Base-by-base conservation (phyloP, 2,329 filamentous ascomycete species). In the Emericellopsis cladophorae region DNA sequence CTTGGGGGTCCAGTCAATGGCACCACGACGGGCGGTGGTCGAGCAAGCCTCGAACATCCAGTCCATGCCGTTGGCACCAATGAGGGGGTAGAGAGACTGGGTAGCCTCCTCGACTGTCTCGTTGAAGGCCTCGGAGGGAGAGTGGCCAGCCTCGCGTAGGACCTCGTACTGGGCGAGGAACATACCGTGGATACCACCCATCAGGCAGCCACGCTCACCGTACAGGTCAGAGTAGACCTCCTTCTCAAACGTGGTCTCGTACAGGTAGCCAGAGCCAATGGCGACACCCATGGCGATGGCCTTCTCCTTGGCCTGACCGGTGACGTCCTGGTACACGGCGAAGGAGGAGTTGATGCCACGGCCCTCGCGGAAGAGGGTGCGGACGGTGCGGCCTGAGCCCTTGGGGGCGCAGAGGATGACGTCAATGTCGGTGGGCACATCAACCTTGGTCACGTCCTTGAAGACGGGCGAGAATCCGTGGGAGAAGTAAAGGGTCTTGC, bases 41-140 rank as follows among this genome's bases (percentile, higher is more conserved):
- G 90, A 96, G 84, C 92, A 98, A 53, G 92, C 92, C 65, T 90
- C 89, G 75, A 93, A 98, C 92, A 98, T 98, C 88, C 93, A 98
- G 76, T 98, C 92, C 92, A 98, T 96, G 61, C 92, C 92, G 71
- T 96, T 84, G 69, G 78, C 79, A 61, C 90, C 92, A 60, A 98
- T 98, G 61, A 98, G 77, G 50, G 92, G 92, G 79, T 98, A 98
- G 60, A 98, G 76, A 52, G 79, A 87, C 79, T 98, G 92, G 40
- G 92, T 98, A 51, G 92, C 92, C 79, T 98, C 92, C 79, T 98
- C 92, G 53, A 98, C 92, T 53, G 92, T 98, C 87, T 98, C 92
- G 80, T 98, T 98, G 84, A 98, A 98, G 53, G 92, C 92, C 74
- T 98, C 92, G 56, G 84, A 90, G 64, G 92, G 92, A 69, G 77